These are phyloP conservation scores for Kitagawia praeruptora DNA, from an alignment of 129 eudicot species.

Conservation along the genomic window DNA sequence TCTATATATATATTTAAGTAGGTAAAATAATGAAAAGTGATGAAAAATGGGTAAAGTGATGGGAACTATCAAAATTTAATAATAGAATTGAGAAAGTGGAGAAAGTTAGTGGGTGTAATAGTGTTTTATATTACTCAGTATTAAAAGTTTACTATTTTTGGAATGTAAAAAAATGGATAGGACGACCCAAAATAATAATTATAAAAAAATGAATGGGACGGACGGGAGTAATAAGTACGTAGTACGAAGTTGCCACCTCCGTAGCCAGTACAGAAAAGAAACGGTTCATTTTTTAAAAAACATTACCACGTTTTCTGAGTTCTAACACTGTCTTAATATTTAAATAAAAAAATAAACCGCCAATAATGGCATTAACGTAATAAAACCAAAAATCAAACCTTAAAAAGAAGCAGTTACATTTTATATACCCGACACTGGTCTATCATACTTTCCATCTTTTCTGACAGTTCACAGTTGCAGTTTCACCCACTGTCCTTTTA, in stretches of 20 bases:
- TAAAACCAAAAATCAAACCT: neutral
- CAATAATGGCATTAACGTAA: conserved; percentile 24
- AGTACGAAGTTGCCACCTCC: neutral
- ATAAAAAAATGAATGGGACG: too few species aligned
- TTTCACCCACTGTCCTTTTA: conserved; percentile 2
- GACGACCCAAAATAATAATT: too few species aligned
- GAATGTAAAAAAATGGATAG: too few species aligned
- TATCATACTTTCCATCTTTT: conserved; percentile 22
- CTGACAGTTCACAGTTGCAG: conserved; percentile 21
- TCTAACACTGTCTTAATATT: neutral
- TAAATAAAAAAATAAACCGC: neutral
- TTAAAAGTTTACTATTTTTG: too few species aligned
- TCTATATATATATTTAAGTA: too few species aligned
- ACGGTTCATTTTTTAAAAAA: neutral
- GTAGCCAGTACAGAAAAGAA: neutral
- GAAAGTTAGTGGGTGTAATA: too few species aligned
- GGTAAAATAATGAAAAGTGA: too few species aligned
- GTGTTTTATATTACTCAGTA: too few species aligned
- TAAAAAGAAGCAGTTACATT: neutral
- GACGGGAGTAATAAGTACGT: too few species aligned
- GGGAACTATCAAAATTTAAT: too few species aligned
- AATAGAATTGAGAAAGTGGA: too few species aligned
- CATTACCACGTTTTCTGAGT: neutral
- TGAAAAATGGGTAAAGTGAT: too few species aligned
- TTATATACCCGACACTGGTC: conserved; percentile 47